Evolutionary conservation across 352 stramenopile species (phyloP).

Genomic region (Phytophthora uliginosa): DNA sequence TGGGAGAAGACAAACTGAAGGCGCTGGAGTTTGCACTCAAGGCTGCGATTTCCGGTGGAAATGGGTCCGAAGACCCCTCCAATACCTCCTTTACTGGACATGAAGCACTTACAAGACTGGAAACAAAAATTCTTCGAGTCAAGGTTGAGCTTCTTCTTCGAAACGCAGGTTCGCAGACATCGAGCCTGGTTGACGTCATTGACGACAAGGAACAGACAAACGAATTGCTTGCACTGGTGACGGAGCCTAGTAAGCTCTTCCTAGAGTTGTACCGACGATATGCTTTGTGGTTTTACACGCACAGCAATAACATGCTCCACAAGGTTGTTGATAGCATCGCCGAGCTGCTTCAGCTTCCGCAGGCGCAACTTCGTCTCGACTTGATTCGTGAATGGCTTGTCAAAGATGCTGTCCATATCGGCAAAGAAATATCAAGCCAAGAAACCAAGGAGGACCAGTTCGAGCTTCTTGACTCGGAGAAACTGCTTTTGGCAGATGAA

Average conservation of each 20-base stretch:
- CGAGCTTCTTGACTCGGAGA: conserved; percentile 40
- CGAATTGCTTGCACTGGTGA: conserved; percentile 43
- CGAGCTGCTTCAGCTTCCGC: conserved; percentile 35
- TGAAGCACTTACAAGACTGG: conserved; percentile 41
- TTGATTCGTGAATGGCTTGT: conserved; percentile 66
- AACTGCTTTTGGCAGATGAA: conserved; percentile 41
- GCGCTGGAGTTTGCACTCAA: conserved; percentile 57
- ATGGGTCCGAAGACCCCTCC: conserved; percentile 2
- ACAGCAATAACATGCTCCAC: conserved; percentile 39
- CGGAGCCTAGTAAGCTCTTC: conserved; percentile 50
- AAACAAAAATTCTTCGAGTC: conserved; percentile 51
- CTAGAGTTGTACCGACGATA: conserved; percentile 57
- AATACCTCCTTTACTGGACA: conserved; percentile 50
- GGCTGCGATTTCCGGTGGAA: conserved; percentile 17
- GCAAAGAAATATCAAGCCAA: not conserved
- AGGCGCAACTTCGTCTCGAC: conserved; percentile 44
- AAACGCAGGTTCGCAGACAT: conserved; percentile 27
- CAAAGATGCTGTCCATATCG: conserved; percentile 44
- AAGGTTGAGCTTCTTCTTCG: conserved; percentile 52
- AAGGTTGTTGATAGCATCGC: conserved; percentile 42
- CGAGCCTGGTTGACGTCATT: conserved; percentile 16
- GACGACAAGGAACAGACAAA: conserved; percentile 26
- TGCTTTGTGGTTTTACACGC: conserved; percentile 41
- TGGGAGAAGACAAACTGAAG: conserved; percentile 51
- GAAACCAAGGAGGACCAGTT: conserved; percentile 47